Percentiles rank a stretch among this genome's conserved stretches.
These are phyloP conservation scores for Syzygium aqueum DNA, from an alignment of 345 rosid species.

Conservation along the genomic window DNA sequence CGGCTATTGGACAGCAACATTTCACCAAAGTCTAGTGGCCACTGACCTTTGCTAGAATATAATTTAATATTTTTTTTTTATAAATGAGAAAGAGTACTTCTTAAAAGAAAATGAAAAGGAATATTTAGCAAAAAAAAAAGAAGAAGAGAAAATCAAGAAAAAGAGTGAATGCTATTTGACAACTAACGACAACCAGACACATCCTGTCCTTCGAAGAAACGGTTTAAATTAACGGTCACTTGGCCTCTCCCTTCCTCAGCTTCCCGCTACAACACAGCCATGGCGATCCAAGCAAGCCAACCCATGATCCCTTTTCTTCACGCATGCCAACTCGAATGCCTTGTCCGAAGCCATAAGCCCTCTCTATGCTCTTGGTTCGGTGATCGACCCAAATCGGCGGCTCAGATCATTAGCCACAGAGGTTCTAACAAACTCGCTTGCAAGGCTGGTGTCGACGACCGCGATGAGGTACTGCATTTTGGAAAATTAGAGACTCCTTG, in stretches of 20 bases:
- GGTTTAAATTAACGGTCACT: neutral
- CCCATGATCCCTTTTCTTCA: slow-evolving; percentile 8
- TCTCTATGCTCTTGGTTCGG: slow-evolving; percentile 3
- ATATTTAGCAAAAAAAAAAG: neutral
- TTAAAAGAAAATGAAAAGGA: neutral
- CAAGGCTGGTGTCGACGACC: slow-evolving; percentile 36
- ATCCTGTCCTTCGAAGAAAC: slow-evolving; percentile 10
- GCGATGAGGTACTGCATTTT: slow-evolving; percentile 12
- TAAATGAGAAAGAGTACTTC: neutral
- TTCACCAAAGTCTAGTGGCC: neutral
- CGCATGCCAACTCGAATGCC: slow-evolving; percentile 8
- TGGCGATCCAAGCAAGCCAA: slow-evolving; percentile 27
- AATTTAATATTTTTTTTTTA: neutral
- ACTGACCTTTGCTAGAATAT: neutral
- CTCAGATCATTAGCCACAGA: slow-evolving; percentile 7
- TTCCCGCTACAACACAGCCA: neutral
- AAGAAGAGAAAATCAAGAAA: neutral
- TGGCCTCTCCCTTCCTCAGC: neutral
- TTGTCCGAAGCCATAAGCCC: slow-evolving; percentile 1
- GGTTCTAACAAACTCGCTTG: slow-evolving; percentile 24
- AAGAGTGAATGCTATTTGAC: neutral
- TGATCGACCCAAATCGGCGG: neutral
- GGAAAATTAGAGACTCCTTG: neutral
- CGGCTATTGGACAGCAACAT: neutral
- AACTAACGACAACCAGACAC: slow-evolving; percentile 26